Conservation (phyloP, 2,329 filamentous ascomycete species). For the Exserohilum rostratum region DNA sequence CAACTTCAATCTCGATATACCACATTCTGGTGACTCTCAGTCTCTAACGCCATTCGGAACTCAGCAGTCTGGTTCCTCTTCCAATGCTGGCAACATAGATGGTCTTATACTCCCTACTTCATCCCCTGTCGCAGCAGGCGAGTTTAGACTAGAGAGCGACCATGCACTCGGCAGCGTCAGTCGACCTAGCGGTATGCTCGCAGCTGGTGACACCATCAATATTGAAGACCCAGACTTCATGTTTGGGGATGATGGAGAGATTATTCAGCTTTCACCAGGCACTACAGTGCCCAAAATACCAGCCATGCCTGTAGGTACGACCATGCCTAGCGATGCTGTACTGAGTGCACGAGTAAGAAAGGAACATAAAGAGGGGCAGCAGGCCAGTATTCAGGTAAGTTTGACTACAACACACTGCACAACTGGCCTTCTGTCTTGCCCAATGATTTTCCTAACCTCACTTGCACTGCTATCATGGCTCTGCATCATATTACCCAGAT, state of each 20-base stretch:
- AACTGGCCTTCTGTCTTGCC: neutral
- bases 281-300: constrained; percentile 23
- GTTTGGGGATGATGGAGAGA: constrained; percentile 66
- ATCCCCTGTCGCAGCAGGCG: constrained; percentile 50
- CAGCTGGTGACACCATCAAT: constrained; percentile 52
- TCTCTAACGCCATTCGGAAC: constrained; percentile 44
- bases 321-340: constrained; percentile 38
- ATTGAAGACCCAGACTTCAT: constrained; percentile 61
- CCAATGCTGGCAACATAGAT: constrained; percentile 26
- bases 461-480: neutral
- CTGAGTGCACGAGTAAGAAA: constrained; percentile 50
- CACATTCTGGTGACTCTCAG: constrained; percentile 45
- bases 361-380: constrained; percentile 52
- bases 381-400: constrained; percentile 47
- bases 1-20: constrained; percentile 43
- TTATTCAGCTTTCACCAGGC: constrained; percentile 54
- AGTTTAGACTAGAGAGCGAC: constrained; percentile 52
- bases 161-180: constrained; percentile 48
- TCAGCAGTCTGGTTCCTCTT: constrained; percentile 33
- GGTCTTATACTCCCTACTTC: constrained; percentile 57
- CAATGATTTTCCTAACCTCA: neutral
- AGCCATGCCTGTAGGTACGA: constrained; percentile 8
- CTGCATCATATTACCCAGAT: constrained; percentile 1
- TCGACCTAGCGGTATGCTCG: constrained; percentile 27
- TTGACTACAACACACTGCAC: constrained; percentile 11